Base-by-base conservation (phyloP, 495 filamentous ascomycete species). In the Oleoguttula mirabilis region DNA sequence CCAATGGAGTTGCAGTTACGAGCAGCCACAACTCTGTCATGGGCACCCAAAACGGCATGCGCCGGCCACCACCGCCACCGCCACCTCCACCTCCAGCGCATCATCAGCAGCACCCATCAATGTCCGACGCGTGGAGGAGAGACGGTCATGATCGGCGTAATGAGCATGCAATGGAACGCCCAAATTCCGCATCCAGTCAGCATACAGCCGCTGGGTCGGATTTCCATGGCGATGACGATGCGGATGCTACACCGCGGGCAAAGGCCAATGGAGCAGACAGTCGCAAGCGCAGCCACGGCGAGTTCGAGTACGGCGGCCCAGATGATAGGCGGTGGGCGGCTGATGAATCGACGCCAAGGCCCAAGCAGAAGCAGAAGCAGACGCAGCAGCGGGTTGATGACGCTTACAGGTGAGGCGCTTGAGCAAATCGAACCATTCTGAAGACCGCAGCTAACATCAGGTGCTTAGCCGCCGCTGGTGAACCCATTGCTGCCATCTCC, bases 271-370 rank as follows among this genome's bases (percentile, higher is more conserved):
- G 25, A 10, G 24, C 14, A 15, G 12, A 27, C 28, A 32, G 31
- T 21, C 48, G 60, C 15, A 64, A 64, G 42, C 34, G 59, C 23
- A 56, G 49, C 17, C 54, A 57, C 31, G 55, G 48, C 21, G 60
- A 60, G 12, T 30, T 16, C 0, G 35, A 43, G 53, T 32, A 47
- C 40, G 7, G 23, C 43, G 30, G n/a, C n/a, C n/a, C n/a, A n/a
- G n/a, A n/a, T n/a, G n/a, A n/a, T n/a, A n/a, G n/a, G n/a, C n/a
- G n/a, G n/a, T n/a, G n/a, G n/a, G n/a, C n/a, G n/a, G n/a, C n/a
- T n/a, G n/a, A n/a, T n/a, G n/a, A n/a, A n/a, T n/a, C n/a, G n/a
- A n/a, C n/a, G n/a, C n/a, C 25, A 7, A 28, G 7, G 25, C 25
- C 25, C 25, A 28, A 28, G 25, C 25, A 28, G 25, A 7, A n/a